Evolutionary conservation across 2,329 filamentous ascomycete species (phyloP).

Genomic region (Pseudogymnoascus sp.): DNA sequence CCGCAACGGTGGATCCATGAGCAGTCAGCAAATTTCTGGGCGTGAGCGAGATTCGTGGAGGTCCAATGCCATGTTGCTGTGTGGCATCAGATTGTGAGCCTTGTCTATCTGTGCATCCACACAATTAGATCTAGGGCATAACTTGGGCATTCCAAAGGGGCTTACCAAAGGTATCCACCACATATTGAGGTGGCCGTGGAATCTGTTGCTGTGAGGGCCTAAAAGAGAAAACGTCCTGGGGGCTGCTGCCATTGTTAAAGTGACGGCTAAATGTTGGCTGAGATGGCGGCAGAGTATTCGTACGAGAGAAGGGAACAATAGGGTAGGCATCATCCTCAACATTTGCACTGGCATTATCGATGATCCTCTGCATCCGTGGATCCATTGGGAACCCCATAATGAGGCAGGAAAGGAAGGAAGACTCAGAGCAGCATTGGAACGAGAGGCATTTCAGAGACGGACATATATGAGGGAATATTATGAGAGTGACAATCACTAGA

Average conservation of each 20-base stretch:
- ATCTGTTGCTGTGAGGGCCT: background rate
- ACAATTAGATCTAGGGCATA: background rate
- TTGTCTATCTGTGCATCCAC: background rate
- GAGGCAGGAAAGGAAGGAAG: background rate
- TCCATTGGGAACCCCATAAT: slow-evolving; percentile 21
- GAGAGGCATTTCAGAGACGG: background rate
- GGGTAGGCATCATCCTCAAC: background rate
- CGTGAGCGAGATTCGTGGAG: background rate
- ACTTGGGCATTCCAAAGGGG: background rate
- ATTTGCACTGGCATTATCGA: slow-evolving; percentile 15
- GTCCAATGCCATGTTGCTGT: background rate
- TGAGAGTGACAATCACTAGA: background rate
- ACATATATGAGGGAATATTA: background rate
- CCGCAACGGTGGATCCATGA: background rate
- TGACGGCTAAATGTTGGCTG: background rate
- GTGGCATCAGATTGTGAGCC: background rate
- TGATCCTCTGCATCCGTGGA: slow-evolving; percentile 19
- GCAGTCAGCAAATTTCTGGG: background rate
- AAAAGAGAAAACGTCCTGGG: background rate
- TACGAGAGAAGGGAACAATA: background rate
- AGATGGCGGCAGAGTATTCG: background rate
- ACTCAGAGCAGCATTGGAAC: background rate
- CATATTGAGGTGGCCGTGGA: background rate
- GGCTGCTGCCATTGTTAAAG: background rate
- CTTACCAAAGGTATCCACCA: background rate